Conservation (phyloP, 208 protist genomes). For the Porcisia deanei region DNA sequence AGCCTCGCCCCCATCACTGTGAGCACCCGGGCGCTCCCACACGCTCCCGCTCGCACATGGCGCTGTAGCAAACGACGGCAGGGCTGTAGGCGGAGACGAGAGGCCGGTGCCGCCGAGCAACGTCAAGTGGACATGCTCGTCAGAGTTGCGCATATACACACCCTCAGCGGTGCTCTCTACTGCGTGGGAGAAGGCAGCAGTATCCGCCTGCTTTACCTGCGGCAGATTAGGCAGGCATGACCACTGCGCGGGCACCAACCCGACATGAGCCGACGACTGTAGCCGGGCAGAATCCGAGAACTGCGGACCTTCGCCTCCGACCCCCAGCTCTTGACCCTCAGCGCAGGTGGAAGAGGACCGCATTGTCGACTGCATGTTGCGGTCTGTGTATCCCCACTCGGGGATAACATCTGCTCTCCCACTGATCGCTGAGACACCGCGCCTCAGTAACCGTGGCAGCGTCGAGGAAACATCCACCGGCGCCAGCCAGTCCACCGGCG, state of each 20-base stretch:
- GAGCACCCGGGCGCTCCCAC: neutral
- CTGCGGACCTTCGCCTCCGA: neutral
- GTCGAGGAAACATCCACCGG: slow-evolving; percentile 20
- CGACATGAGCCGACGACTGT: neutral
- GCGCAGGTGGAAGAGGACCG: neutral
- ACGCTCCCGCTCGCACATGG: neutral
- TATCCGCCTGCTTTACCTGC: neutral
- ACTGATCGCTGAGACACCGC: neutral
- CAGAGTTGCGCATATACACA: neutral
- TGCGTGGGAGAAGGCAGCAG: neutral
- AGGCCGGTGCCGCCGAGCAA: neutral
- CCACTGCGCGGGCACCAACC: neutral
- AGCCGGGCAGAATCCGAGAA: neutral
- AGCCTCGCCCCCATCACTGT: neutral
- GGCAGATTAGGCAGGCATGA: slow-evolving; percentile 7
- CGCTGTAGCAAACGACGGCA: slow-evolving; percentile 8
- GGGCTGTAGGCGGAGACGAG: neutral
- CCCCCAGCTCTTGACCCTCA: neutral
- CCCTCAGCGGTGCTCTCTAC: neutral
- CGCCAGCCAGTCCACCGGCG: slow-evolving; percentile 25
- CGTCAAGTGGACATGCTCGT: neutral
- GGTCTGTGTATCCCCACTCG: neutral
- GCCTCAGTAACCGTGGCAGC: slow-evolving; percentile 18
- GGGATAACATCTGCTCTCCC: neutral
- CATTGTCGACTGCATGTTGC: neutral